Conservation (phyloP, 2,329 filamentous ascomycete genomes). For the Lanzia echinophila region DNA sequence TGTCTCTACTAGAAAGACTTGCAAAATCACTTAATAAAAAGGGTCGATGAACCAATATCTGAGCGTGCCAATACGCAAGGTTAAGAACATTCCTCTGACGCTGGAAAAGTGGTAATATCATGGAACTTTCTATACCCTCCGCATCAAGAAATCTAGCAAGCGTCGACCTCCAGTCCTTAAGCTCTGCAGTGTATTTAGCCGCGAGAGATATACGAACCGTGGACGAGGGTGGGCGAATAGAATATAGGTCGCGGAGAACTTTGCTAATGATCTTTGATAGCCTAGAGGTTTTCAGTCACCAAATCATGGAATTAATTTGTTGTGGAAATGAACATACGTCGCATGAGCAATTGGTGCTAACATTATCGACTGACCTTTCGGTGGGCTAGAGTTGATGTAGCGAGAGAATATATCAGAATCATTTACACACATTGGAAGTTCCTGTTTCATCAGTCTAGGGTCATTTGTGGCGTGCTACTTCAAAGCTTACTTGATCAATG, state of each 20-base stretch:
- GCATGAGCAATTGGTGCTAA: constrained; percentile 40
- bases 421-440: constrained; percentile 47
- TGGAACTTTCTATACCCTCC: constrained; percentile 36
- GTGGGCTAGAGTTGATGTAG: constrained; percentile 23
- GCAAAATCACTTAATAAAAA: constrained; percentile 30
- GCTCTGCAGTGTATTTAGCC: constrained; percentile 35
- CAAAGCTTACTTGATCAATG: constrained; percentile 44
- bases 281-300: constrained; percentile 14
- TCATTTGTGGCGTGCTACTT: neutral
- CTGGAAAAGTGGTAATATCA: constrained; percentile 43
- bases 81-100: constrained; percentile 34
- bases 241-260: constrained; percentile 40
- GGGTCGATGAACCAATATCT: constrained; percentile 31
- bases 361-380: constrained; percentile 34
- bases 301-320: neutral
- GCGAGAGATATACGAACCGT: constrained; percentile 33
- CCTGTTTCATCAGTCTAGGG: constrained; percentile 18
- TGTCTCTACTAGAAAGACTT: constrained; percentile 15
- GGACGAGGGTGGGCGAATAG: constrained; percentile 28
- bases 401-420: constrained; percentile 40
- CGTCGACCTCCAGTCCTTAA: constrained; percentile 40
- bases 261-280: constrained; percentile 38
- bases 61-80: constrained; percentile 32
- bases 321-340: constrained; percentile 22
- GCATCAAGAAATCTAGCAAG: constrained; percentile 40